These are phyloP conservation scores for Solanum bulbocastanum DNA, from an alignment of 257 asterid genomes.

Conservation along the genomic window DNA sequence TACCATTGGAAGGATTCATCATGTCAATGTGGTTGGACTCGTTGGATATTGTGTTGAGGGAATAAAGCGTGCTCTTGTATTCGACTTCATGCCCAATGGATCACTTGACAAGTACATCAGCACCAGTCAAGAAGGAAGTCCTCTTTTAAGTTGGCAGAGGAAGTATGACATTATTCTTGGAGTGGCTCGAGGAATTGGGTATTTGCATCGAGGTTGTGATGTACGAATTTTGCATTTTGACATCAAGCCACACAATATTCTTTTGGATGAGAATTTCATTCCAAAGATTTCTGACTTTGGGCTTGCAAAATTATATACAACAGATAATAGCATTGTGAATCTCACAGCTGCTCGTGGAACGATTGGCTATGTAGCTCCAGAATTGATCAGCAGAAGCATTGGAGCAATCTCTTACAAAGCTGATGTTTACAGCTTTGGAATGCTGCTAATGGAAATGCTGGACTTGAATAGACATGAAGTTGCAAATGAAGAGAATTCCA, in stretches of 20 bases:
- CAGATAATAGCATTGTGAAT: neutral
- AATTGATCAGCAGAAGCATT: neutral
- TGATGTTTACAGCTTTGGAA: neutral
- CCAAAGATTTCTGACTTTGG: neutral
- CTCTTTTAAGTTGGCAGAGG: conserved; percentile 7
- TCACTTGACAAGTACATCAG: conserved; percentile 32
- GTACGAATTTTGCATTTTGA: neutral
- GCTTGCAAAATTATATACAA: neutral
- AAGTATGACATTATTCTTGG: conserved; percentile 28
- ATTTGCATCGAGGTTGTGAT: neutral
- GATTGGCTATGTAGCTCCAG: neutral
- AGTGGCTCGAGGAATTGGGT: conserved; percentile 2
- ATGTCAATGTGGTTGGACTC: conserved; percentile 34
- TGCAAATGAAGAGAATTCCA: neutral
- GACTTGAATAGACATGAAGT: neutral
- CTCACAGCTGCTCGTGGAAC: neutral
- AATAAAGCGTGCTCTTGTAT: conserved; percentile 31
- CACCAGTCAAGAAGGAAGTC: conserved; percentile 7
- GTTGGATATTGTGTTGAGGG: conserved; percentile 36
- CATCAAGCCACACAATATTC: neutral
- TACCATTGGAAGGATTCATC: conserved; percentile 45
- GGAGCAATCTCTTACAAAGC: neutral
- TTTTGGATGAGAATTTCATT: neutral
- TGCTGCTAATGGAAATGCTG: neutral
- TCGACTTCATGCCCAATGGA: conserved; percentile 39